Conservation (phyloP, 371 early-diverging fungal genomes). For the Synchytrium microbalum region DNA sequence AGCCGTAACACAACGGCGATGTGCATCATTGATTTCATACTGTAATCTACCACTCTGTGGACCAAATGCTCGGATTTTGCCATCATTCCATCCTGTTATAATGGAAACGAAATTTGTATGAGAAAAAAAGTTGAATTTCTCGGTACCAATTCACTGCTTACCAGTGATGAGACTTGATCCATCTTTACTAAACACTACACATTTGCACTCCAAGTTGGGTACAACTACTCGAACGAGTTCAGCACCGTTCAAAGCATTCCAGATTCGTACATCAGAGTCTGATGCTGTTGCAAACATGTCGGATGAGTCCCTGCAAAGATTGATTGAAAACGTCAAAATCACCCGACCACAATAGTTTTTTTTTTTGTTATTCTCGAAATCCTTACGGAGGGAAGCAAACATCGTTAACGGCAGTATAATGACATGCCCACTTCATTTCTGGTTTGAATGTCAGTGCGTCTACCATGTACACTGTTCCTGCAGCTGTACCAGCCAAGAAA, state of each 20-base stretch:
- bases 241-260: constrained; percentile 35
- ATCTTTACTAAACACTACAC: constrained; percentile 46
- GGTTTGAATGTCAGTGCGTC: constrained; percentile 19
- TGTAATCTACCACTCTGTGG: constrained; percentile 48
- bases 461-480: constrained; percentile 40
- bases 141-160: constrained; percentile 10
- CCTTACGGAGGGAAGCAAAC: constrained; percentile 39
- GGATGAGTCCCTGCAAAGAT: constrained; percentile 31
- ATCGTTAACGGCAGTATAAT: constrained; percentile 44
- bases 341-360: not conserved
- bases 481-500: constrained; percentile 39
- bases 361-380: constrained; percentile 4
- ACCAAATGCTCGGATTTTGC: constrained; percentile 50
- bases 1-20: constrained; percentile 44
- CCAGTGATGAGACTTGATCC: constrained; percentile 39
- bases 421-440: constrained; percentile 35
- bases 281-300: constrained; percentile 49
- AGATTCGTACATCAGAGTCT: constrained; percentile 44
- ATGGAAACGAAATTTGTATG: not conserved
- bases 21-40: constrained; percentile 49
- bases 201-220: constrained; percentile 48
- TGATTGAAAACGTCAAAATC: constrained; percentile 8
- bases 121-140: not conserved
- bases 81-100: constrained; percentile 49
- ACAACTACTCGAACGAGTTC: constrained; percentile 44